These are phyloP conservation scores for Fermentozyma sake DNA, from an alignment of 1,139 yeast species.

Conservation along the genomic window DNA sequence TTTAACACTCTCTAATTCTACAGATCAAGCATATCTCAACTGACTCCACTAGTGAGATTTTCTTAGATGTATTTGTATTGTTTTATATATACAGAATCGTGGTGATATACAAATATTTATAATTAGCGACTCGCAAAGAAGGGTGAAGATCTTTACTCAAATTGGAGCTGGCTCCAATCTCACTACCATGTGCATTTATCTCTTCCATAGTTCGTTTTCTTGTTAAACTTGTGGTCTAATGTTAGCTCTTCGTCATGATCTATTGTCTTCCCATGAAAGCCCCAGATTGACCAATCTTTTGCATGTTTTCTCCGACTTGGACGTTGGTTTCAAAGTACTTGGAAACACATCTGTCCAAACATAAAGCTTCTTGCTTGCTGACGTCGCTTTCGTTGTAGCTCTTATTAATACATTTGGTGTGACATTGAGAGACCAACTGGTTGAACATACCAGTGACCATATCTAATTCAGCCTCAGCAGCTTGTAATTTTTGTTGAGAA, in stretches of 20 bases:
- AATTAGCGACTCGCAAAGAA: too few species aligned
- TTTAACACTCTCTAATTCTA: too few species aligned
- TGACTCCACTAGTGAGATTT: too few species aligned
- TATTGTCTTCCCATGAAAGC: conserved; percentile 51
- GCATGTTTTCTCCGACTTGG: conserved; percentile 91
- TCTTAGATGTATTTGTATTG: too few species aligned
- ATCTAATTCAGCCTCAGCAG: conserved; percentile 89
- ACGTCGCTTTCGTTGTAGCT: conserved; percentile 72
- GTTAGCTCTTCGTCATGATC: too few species aligned
- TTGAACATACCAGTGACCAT: conserved; percentile 98
- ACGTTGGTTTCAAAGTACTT: conserved; percentile 95
- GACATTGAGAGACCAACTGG: conserved; percentile 79
- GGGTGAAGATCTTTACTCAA: too few species aligned
- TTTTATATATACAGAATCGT: too few species aligned
- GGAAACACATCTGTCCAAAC: conserved; percentile 96
- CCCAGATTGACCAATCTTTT: conserved; percentile 61
- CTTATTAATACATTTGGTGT: conserved; percentile 74
- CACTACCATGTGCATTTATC: not conserved
- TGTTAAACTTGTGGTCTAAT: too few species aligned
- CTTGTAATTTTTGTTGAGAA: conserved; percentile 67
- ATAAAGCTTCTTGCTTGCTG: conserved; percentile 78
- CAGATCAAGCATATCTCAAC: too few species aligned
- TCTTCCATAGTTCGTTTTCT: too few species aligned
- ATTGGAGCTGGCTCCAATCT: too few species aligned
- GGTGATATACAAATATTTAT: too few species aligned